These are phyloP conservation scores for Neonothopanus nambi DNA, from an alignment of 1,284 basidiomycete genomes.

Conservation along the genomic window DNA sequence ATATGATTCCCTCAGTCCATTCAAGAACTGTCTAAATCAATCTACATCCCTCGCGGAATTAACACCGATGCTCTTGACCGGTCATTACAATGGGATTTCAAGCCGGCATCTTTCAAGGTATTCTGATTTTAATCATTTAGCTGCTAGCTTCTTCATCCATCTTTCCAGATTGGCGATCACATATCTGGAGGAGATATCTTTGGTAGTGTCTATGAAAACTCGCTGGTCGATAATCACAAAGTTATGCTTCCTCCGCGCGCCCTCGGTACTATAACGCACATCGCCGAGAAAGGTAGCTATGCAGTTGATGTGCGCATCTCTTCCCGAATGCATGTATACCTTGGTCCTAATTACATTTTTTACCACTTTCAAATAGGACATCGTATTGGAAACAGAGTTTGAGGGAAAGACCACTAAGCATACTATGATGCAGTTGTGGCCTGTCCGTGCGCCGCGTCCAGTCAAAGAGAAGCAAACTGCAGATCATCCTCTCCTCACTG, in stretches of 20 bases:
- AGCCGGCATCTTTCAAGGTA: slow-evolving; percentile 80
- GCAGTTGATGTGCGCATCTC: slow-evolving; percentile 73
- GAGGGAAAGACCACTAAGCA: slow-evolving; percentile 94
- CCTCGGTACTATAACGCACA: slow-evolving; percentile 91
- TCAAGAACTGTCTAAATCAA: slow-evolving; percentile 94
- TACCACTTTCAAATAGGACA: too few species aligned
- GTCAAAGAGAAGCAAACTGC: slow-evolving; percentile 94
- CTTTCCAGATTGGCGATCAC: slow-evolving; percentile 85
- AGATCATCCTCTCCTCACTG: slow-evolving; percentile 90
- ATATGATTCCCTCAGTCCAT: slow-evolving; percentile 65
- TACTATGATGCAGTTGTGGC: slow-evolving; percentile 98
- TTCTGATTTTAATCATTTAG: slow-evolving; percentile 11
- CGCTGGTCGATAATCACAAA: slow-evolving; percentile 94
- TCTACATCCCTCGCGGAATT: slow-evolving; percentile 98
- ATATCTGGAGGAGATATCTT: slow-evolving; percentile 97
- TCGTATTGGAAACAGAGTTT: slow-evolving; percentile 97
- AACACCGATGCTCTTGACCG: slow-evolving; percentile 96
- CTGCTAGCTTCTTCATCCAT: neutral
- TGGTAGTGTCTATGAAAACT: slow-evolving; percentile 96
- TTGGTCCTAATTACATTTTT: too few species aligned
- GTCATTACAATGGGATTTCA: slow-evolving; percentile 93
- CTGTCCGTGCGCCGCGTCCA: slow-evolving; percentile 96
- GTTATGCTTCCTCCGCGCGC: slow-evolving; percentile 95
- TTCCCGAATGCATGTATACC: neutral
- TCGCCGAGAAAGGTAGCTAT: slow-evolving; percentile 96